Evolutionary conservation across 345 rosid species (phyloP), one percentile per base, ranked within the genome.

Genomic region (Brassica cretica): DNA sequence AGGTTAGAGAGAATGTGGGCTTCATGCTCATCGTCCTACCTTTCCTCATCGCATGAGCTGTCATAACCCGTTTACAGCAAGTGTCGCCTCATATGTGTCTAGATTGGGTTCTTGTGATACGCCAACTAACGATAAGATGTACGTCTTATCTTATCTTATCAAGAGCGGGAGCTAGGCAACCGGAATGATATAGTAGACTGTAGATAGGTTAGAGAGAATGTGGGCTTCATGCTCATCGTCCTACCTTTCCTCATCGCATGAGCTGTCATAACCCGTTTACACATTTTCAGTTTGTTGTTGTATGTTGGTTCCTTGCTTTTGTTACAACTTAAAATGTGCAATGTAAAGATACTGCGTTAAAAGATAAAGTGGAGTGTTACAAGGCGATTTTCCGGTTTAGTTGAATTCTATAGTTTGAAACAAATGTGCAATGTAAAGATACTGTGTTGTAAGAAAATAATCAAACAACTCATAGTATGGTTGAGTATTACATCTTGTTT

Each of bases 201-300:
- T 32, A 32, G 1, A 32, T 32, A 32, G 35, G 35, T 32, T 32
- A 32, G 35, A 32, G 35, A 32, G 35, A 32, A 32, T 4, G 35
- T 6, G 37, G 37, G 1, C 10, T 39, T 39, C 46, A 39, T 39
- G 46, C 46, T 39, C 46, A 8, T 8, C 2, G 46, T 39, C 46
- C 84, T 94, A 64, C 97, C 98, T 0, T 94, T 94, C 87, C 89
- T 92, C 74, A 82, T 90, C 65, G 97, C 96, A 1, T 91, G 30
- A 3, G 21, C 0, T 51, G 16, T 51, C 15, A 3, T 14, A 51
- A 51, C 61, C 27, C 12, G 68, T 39, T 41, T 53, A 14, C 56
- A 39, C 18, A 11, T 66, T 66, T 53, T 71, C 19, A n/a, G 49
- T 64, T 70, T 11, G 44, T 37, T 24, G 21, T 59, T 76, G n/a